phyloP scores from a whole-genome alignment of 352 stramenopile genomes.

The Salisapilia sapeloensis region DNA sequence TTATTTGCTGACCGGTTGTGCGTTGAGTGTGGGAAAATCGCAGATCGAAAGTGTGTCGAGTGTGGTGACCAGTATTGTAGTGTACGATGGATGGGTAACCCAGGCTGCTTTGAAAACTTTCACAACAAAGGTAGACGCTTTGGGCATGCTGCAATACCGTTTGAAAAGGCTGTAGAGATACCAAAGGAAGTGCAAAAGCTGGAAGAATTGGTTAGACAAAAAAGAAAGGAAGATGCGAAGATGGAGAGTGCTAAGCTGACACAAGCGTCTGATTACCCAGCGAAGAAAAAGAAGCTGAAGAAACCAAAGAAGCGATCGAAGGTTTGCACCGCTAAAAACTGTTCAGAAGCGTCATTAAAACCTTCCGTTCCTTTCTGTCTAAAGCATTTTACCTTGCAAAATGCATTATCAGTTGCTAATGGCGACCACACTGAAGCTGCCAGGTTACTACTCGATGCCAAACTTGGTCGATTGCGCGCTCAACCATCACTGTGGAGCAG shows the following conservation, averaged over 20 bases:
- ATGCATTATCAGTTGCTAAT: constrained; percentile 35
- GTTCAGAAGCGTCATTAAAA: constrained; percentile 10
- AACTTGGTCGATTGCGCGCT: no score
- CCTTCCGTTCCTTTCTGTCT: constrained; percentile 18
- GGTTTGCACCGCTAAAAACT: constrained; percentile 17
- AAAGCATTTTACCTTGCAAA: constrained; percentile 43
- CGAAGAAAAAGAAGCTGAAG: constrained; percentile 8
- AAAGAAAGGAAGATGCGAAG: constrained; percentile 39
- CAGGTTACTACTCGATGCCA: no score
- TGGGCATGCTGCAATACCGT: constrained; percentile 24
- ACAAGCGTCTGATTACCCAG: constrained; percentile 5
- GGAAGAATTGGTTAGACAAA: constrained; percentile 32
- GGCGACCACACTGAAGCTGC: constrained; percentile 38
- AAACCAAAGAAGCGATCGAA: constrained; percentile 9
- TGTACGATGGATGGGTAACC: constrained; percentile 69
- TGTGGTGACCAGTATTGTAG: constrained; percentile 73
- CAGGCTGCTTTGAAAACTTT: constrained; percentile 71
- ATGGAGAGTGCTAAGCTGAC: constrained; percentile 18
- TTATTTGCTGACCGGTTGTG: constrained; percentile 45
- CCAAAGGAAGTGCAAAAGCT: constrained; percentile 28
- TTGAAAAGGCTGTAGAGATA: constrained; percentile 12
- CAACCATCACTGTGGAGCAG: no score
- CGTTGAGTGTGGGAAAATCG: constrained; percentile 54
- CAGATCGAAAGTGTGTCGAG: constrained; percentile 38
- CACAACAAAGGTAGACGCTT: constrained; percentile 50